Conservation (phyloP, 306 rosid species). For the Medicago arabica region DNA sequence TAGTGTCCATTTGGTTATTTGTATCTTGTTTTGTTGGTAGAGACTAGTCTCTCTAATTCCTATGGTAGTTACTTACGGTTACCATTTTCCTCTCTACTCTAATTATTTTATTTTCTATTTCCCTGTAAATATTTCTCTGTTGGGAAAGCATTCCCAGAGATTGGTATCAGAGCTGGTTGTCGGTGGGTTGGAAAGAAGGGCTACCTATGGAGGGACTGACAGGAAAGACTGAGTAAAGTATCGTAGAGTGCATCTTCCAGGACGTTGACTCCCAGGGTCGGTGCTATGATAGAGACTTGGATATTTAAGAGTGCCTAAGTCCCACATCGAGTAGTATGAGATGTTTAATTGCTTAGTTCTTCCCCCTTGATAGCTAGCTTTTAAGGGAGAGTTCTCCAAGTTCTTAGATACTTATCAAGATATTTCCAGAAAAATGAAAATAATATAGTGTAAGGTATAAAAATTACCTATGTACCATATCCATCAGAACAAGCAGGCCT, state of each 20-base stretch:
- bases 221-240: constrained; percentile 4
- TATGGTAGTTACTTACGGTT: background rate
- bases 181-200: background rate
- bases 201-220: background rate
- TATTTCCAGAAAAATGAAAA: constrained; percentile 31
- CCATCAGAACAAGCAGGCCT: constrained; percentile 97
- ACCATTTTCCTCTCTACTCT: background rate
- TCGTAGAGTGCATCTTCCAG: background rate
- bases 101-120: background rate
- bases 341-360: constrained; percentile 1
- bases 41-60: constrained; percentile 17
- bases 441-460: constrained; percentile 12
- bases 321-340: background rate
- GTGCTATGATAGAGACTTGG: background rate
- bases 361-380: constrained; percentile 14
- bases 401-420: background rate
- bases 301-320: background rate
- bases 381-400: background rate
- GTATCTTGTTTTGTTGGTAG: constrained; percentile 1
- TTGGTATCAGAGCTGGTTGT: constrained; percentile 1
- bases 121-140: background rate
- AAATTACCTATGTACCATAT: constrained; percentile 93
- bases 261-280: background rate
- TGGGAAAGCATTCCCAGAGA: background rate
- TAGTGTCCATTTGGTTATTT: background rate